A percentile compares a stretch with the other conserved stretches of the same genome.
Conservation (phyloP, 768 basidiomycete genomes). For the Lentinula detonsa region DNA sequence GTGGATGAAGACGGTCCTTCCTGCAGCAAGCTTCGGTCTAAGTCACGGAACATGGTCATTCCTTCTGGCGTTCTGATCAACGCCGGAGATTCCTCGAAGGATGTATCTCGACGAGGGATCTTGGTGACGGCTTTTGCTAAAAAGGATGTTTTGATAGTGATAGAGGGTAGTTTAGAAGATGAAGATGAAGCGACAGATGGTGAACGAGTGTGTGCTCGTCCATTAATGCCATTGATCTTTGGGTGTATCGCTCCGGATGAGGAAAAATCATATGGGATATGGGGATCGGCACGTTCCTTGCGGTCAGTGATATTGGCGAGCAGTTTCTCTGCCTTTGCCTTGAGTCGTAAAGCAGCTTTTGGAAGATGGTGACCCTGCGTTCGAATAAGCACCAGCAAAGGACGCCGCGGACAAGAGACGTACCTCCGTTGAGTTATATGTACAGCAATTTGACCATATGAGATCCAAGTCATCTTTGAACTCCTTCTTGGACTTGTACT, state of each 20-base stretch:
- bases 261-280: conserved; percentile 46
- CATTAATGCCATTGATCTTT: conserved; percentile 33
- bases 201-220: conserved; percentile 33
- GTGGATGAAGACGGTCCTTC: conserved; percentile 7
- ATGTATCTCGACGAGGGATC: conserved; percentile 30
- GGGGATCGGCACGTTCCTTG: conserved; percentile 71
- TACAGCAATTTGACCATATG: conserved; percentile 94
- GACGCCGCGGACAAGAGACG: conserved; percentile 20
- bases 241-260: conserved; percentile 7
- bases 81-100: conserved; percentile 64
- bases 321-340: conserved; percentile 78
- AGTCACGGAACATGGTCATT: conserved; percentile 62
- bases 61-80: conserved; percentile 64
- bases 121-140: conserved; percentile 10
- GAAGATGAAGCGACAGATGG: conserved; percentile 23
- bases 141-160: conserved; percentile 19
- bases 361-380: conserved; percentile 83
- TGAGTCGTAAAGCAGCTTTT: conserved; percentile 72
- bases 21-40: conserved; percentile 47
- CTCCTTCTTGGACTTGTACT: conserved; percentile 90
- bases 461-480: conserved; percentile 93
- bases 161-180: conserved; percentile 21
- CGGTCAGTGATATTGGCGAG: conserved; percentile 87
- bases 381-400: background rate
- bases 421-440: conserved; percentile 89